A percentile compares a stretch with the other conserved stretches of the same genome.
Conservation (phyloP, 2,329 filamentous ascomycete species). For the Nemania sp. region DNA sequence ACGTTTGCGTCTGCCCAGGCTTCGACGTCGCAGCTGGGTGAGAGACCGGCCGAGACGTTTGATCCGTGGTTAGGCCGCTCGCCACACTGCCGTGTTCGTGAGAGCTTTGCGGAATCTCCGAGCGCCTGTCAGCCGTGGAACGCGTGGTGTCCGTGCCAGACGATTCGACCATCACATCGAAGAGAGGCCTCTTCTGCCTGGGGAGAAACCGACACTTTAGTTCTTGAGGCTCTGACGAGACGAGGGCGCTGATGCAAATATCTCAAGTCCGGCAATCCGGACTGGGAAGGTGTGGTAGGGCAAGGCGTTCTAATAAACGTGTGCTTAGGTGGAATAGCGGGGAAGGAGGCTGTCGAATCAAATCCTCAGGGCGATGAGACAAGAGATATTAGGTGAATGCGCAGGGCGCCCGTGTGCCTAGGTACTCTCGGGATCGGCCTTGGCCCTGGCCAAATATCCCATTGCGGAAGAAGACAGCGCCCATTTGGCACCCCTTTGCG, state of each 20-base stretch:
- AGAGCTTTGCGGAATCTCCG: slow-evolving; percentile 18
- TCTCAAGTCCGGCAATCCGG: slow-evolving; percentile 22
- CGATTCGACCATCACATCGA: slow-evolving; percentile 27
- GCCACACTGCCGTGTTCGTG: slow-evolving; percentile 24
- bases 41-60: slow-evolving; percentile 22
- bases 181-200: slow-evolving; percentile 22
- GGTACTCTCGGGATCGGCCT: slow-evolving; percentile 18
- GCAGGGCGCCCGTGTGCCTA: slow-evolving; percentile 17
- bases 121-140: slow-evolving; percentile 21
- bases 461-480: slow-evolving; percentile 24
- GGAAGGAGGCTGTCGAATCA: slow-evolving; percentile 25
- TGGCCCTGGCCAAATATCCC: slow-evolving; percentile 22
- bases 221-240: slow-evolving; percentile 16
- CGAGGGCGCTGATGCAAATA: slow-evolving; percentile 14
- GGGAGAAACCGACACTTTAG: slow-evolving; percentile 3
- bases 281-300: slow-evolving; percentile 11
- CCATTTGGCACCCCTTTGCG: slow-evolving; percentile 21
- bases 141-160: slow-evolving; percentile 17
- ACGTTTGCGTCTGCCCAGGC: slow-evolving; percentile 33
- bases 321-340: slow-evolving; percentile 22
- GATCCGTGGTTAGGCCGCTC: slow-evolving; percentile 26
- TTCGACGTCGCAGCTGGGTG: slow-evolving; percentile 24
- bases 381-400: slow-evolving; percentile 24
- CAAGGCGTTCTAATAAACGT: slow-evolving; percentile 26
- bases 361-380: slow-evolving; percentile 9